These are phyloP conservation scores for Malassezia japonica DNA, from an alignment of 1,284 basidiomycete genomes.

Conservation along the genomic window DNA sequence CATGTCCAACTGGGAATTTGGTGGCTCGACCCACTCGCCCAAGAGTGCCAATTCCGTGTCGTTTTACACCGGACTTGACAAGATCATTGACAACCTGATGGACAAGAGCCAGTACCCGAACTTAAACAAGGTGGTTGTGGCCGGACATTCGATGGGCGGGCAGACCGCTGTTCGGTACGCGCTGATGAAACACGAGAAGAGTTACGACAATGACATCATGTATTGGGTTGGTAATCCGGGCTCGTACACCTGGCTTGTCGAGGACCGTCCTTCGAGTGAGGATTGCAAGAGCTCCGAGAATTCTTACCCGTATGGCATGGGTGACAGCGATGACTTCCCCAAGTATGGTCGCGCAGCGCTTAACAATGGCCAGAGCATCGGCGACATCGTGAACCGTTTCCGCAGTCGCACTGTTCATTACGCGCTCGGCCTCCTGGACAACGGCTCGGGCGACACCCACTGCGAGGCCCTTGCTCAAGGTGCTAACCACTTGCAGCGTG, in stretches of 20 bases:
- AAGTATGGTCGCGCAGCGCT: conserved; percentile 24
- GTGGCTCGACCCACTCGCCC: conserved; percentile 23
- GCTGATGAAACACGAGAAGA: conserved; percentile 27
- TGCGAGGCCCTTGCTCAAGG: conserved; percentile 35
- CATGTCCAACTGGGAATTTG: conserved; percentile 32
- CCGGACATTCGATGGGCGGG: conserved; percentile 38
- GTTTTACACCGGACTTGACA: conserved; percentile 32
- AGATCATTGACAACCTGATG: conserved; percentile 27
- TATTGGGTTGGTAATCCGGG: conserved; percentile 38
- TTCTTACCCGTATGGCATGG: conserved; percentile 2
- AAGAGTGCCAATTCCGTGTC: conserved; percentile 3
- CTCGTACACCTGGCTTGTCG: conserved; percentile 26
- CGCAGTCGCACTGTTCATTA: conserved; percentile 29
- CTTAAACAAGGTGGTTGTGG: conserved; percentile 30
- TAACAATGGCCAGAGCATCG: conserved; percentile 10
- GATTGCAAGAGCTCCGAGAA: background rate
- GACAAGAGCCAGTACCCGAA: conserved; percentile 34
- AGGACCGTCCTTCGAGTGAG: conserved; percentile 14
- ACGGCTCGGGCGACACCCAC: conserved; percentile 38
- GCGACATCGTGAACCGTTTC: conserved; percentile 22
- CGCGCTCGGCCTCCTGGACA: conserved; percentile 35
- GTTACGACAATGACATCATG: conserved; percentile 21
- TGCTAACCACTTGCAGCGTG: conserved; percentile 27
- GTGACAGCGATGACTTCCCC: conserved; percentile 6
- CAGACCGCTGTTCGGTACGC: conserved; percentile 37